A percentile compares a stretch with the other conserved stretches of the same genome.
Conservation (phyloP, 2,329 filamentous ascomycete genomes). For the Colletotrichum tofieldiae region DNA sequence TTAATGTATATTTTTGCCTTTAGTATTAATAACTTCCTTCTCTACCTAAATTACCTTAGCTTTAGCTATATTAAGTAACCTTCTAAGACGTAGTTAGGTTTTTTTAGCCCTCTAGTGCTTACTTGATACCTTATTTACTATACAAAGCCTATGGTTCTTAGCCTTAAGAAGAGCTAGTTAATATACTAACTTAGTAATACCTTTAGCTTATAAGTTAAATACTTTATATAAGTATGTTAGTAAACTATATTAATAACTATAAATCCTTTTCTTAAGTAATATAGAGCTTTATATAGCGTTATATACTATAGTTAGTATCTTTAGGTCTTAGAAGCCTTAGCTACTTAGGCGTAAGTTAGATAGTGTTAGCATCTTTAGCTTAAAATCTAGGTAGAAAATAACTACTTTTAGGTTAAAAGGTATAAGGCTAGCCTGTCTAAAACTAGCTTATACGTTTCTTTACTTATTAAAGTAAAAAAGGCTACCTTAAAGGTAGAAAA, state of each 20-base stretch:
- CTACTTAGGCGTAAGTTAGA: background rate
- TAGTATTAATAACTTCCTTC: background rate
- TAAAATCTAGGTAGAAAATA: background rate
- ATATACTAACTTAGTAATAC: background rate
- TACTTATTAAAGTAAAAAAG: background rate
- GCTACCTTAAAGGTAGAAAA: background rate
- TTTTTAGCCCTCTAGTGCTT: background rate
- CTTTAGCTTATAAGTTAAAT: background rate
- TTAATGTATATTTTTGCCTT: background rate
- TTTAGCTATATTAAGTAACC: conserved; percentile 11
- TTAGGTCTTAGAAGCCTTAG: background rate
- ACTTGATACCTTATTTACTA: conserved; percentile 2
- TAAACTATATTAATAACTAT: background rate
- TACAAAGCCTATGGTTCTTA: too few relatives aligned
- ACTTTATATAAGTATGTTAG: background rate
- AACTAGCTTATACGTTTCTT: background rate
- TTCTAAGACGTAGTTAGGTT: background rate
- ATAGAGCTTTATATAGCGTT: background rate
- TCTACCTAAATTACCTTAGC: background rate
- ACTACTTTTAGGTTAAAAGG: background rate
- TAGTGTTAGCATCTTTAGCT: too few relatives aligned
- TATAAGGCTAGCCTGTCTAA: background rate
- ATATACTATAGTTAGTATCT: background rate
- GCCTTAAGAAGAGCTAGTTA: background rate
- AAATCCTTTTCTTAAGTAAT: background rate